phyloP scores from a whole-genome alignment of 176 grass and related monocot species.

The Zoysia pacifica region DNA sequence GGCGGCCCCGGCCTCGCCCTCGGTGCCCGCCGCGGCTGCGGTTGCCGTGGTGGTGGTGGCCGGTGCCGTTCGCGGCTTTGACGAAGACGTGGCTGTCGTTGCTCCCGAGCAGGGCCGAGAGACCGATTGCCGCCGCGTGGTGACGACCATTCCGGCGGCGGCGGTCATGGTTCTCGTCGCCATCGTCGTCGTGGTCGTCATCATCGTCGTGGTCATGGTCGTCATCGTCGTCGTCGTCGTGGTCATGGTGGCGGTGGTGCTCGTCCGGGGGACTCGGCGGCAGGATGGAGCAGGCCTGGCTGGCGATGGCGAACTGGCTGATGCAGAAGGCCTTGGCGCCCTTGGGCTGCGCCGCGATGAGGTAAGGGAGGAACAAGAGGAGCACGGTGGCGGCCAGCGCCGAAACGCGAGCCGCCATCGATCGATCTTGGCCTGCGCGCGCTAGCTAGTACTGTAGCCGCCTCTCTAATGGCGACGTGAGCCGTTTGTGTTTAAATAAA shows the following conservation, averaged over 20 bases:
- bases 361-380: slow-evolving; percentile 45
- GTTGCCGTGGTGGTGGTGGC: not conserved
- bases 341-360: slow-evolving; percentile 43
- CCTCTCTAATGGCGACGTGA: not conserved
- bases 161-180: not conserved
- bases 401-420: slow-evolving; percentile 33
- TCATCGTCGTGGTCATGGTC: not conserved
- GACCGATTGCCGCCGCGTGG: not conserved
- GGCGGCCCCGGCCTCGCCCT: not conserved
- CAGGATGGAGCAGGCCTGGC: slow-evolving; percentile 72
- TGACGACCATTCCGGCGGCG: not conserved
- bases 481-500: slow-evolving; percentile 34
- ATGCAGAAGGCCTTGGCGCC: slow-evolving; percentile 67
- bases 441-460: not conserved
- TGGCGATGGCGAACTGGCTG: slow-evolving; percentile 77
- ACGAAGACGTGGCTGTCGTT: slow-evolving; percentile 2
- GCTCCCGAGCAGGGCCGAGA: slow-evolving; percentile 11
- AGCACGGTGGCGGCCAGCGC: slow-evolving; percentile 28
- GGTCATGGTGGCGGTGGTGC: slow-evolving; percentile 27
- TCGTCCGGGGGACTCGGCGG: slow-evolving; percentile 46
- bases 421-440: not conserved
- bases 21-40: not conserved
- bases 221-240: not conserved
- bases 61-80: slow-evolving; percentile 21
- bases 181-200: not conserved